Evolutionary conservation across 1,139 yeast species (phyloP), one percentile per base, ranked within the genome.

Genomic region (Protomyces pachydermus): DNA sequence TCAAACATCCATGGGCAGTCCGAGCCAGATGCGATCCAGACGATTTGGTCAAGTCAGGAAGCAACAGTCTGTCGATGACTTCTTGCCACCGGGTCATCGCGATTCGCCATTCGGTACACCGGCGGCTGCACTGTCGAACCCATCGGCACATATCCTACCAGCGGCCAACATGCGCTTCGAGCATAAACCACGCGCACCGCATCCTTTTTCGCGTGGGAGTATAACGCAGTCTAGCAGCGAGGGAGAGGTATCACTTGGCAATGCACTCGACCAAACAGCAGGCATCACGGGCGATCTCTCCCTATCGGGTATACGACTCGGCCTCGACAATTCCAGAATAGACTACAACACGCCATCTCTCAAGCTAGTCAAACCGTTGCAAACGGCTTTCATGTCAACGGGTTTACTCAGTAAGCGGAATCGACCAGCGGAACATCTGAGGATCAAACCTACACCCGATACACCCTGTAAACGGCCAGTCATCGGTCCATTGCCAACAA

Each of bases 281-380:
- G 25, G 35, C 55, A 28, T 28, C 32, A n/a, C 23, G n/a, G 48
- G 25, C 25, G 48, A 42, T 10, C 25, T 42, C 9, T 42, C 48
- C 20, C 12, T 18, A 16, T 18, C 34, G 28, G 46, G 54, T 14
- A 39, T 20, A 56, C 48, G 48, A 28, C 35, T 35, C 23, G 50
- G 52, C n/a, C 38, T 38, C n/a, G 50, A 51, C 3, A 34, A 25
- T n/a, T 34, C 20, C 6, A 56, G 62, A 34, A 46, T 53, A 18
- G 55, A 69, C 46, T 73, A 48, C 72, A 76, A 67, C 71, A 76
- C 65, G 75, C 84, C 18, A 79, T 74, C 86, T 1, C 89, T 85
- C 74, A 83, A 84, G 68, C 83, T 84, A 65, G 95, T 87, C 38
- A 87, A 87, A 72, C 96, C 97, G 3, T 79, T 88, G 56, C 96